Base-by-base conservation (phyloP, 805 yeast genomes). In the Saccharomycopsis oosterbeekiorum region DNA sequence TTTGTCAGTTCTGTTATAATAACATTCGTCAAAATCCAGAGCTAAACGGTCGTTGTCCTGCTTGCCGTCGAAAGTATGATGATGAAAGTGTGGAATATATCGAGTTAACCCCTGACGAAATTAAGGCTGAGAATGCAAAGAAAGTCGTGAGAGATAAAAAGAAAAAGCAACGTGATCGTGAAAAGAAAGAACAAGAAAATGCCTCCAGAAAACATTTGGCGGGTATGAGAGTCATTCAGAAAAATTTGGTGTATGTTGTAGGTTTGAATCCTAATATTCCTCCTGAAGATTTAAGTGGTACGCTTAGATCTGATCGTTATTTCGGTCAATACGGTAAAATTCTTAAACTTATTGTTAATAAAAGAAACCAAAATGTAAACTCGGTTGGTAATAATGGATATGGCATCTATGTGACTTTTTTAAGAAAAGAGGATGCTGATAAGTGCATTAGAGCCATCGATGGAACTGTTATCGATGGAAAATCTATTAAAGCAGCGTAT, bases 271-370 rank as follows among this genome's bases (percentile, higher is more conserved):
- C 97, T 1, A 87, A 87, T 43, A 83, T 84, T 29, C 85, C 92
- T 9, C 86, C 89, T 60, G 98, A 94, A 62, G 96, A 88, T 59
- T 81, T 94, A 60, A 94, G 91, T 63, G 74, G 87, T 2, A 83
- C 90, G 3, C 78, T 94, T 64, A 84, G 93, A 66, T 85, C 96
- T 1, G 98, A 94, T 65, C 88, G 87, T 71, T 94, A 91, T 74
- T 94, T 94, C 75, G 99, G 99, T n/a, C 97, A 94, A 75, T 94
- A 93, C 72, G 99, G 99, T 64, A 90, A 89, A 73, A 94, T 94
- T 63, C 84, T 86, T 74, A 94, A 94, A 72, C 88, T 94, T 64
- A 99, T 94, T 55, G 89, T 94, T 66, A 94, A 94, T 73, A 86
- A 87, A 68, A 85, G 89, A 68, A 82, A 80, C 70, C 88, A 59